These are phyloP conservation scores for Zasmidium citrigriseum DNA, from an alignment of 2,329 filamentous ascomycete species.

Conservation along the genomic window DNA sequence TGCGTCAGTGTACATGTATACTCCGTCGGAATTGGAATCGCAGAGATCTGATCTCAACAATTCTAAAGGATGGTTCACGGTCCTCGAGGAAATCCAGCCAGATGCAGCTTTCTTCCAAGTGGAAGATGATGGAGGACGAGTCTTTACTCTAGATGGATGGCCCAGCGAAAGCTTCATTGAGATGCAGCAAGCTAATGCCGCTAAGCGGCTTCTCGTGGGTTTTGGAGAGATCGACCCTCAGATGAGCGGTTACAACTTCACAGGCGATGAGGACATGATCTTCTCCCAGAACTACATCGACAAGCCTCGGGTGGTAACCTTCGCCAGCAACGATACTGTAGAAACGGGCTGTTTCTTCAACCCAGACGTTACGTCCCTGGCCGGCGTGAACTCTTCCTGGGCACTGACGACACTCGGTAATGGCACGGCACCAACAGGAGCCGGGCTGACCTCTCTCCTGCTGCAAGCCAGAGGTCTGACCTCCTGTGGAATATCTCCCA, in stretches of 20 bases:
- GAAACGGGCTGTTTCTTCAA: constrained; percentile 58
- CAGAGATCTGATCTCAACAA: constrained; percentile 60
- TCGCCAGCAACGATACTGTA: constrained; percentile 43
- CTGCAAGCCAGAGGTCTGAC: constrained; percentile 44
- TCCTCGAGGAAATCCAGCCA: constrained; percentile 46
- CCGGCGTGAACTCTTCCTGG: constrained; percentile 57
- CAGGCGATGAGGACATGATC: constrained; percentile 51
- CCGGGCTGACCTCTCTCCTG: constrained; percentile 25
- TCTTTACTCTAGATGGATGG: constrained; percentile 62
- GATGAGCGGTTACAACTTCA: constrained; percentile 58
- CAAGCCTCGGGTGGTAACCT: constrained; percentile 36
- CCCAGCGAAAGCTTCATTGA: constrained; percentile 62
- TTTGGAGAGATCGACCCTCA: constrained; percentile 61
- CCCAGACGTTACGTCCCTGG: constrained; percentile 42
- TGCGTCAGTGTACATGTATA: constrained; percentile 56
- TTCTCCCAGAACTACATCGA: constrained; percentile 53
- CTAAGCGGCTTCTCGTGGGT: constrained; percentile 56
- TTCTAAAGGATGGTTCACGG: constrained; percentile 54
- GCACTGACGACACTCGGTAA: constrained; percentile 37
- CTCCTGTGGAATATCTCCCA: constrained; percentile 61
- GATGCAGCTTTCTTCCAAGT: constrained; percentile 55
- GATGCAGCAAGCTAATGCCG: constrained; percentile 42
- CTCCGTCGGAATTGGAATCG: constrained; percentile 48
- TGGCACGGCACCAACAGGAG: constrained; percentile 15
- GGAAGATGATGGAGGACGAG: constrained; percentile 34